Conservation (phyloP, 2,329 filamentous ascomycete genomes). For the Trichoderma sp. region DNA sequence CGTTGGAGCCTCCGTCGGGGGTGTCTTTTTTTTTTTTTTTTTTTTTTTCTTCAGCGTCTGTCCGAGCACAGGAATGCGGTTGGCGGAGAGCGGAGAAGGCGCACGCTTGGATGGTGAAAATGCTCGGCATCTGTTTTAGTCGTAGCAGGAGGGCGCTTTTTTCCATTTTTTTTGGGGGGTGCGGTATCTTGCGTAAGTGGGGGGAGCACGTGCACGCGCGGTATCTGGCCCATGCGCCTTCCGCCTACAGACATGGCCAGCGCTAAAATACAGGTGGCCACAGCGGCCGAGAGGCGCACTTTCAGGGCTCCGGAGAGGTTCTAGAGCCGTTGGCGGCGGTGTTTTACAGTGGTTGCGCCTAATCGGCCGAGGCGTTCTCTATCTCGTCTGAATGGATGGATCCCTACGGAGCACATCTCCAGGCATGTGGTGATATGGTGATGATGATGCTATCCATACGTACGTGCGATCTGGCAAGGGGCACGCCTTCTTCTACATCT, state of each 20-base stretch:
- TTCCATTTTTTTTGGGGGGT: background rate
- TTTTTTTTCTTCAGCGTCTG: background rate
- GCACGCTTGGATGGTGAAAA: slow-evolving; percentile 14
- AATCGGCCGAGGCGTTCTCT: background rate
- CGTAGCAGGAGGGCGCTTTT: slow-evolving; percentile 14
- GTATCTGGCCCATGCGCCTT: background rate
- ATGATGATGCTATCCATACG: background rate
- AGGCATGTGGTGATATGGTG: background rate
- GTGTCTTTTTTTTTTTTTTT: background rate
- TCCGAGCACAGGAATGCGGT: slow-evolving; percentile 10
- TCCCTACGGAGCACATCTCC: background rate
- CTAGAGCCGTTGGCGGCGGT: background rate
- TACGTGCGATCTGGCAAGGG: background rate
- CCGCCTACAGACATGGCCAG: background rate
- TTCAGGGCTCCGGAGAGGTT: background rate
- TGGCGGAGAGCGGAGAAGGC: slow-evolving; percentile 14
- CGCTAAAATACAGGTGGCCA: background rate
- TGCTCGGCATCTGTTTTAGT: background rate
- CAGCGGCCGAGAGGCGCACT: background rate
- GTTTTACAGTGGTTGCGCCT: background rate
- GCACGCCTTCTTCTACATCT: slow-evolving; percentile 1
- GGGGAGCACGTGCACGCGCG: slow-evolving; percentile 14
- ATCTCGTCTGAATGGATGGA: background rate
- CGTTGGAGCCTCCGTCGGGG: slow-evolving; percentile 5
- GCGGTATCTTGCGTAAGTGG: background rate